phyloP scores from a whole-genome alignment of 2,329 filamentous ascomycete genomes.

The Trichophyton verrucosum region DNA sequence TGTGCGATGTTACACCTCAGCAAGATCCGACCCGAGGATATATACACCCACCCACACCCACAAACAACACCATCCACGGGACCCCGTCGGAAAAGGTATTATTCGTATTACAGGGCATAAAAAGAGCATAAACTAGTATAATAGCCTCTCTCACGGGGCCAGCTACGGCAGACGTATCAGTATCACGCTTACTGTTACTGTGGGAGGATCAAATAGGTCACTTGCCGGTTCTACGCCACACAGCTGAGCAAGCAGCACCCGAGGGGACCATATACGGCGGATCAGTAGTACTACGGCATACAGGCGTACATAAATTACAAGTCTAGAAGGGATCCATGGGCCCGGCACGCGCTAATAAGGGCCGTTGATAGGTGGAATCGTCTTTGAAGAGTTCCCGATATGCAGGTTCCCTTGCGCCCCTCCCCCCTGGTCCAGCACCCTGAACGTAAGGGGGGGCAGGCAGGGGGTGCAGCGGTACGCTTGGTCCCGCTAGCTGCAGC shows the following conservation, averaged over 20 bases:
- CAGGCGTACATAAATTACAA: background rate
- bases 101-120: conserved; percentile 2
- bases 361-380: conserved; percentile 3
- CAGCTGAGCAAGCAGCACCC: background rate
- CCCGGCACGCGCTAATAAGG: background rate
- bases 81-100: background rate
- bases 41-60: background rate
- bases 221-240: background rate
- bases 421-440: background rate
- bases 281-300: background rate
- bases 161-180: background rate
- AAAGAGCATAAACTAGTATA: background rate
- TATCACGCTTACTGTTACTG: background rate
- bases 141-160: background rate
- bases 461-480: background rate
- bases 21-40: no score
- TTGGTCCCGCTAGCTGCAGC: background rate
- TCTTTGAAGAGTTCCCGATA: background rate
- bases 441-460: background rate
- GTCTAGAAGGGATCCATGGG: conserved; percentile 3
- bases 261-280: background rate
- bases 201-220: background rate
- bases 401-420: conserved; percentile 1
- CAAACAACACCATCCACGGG: background rate
- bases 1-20: background rate